Evolutionary conservation across 768 basidiomycete genomes (phyloP).

Genomic region (Rubroboletus pulcherrimus): DNA sequence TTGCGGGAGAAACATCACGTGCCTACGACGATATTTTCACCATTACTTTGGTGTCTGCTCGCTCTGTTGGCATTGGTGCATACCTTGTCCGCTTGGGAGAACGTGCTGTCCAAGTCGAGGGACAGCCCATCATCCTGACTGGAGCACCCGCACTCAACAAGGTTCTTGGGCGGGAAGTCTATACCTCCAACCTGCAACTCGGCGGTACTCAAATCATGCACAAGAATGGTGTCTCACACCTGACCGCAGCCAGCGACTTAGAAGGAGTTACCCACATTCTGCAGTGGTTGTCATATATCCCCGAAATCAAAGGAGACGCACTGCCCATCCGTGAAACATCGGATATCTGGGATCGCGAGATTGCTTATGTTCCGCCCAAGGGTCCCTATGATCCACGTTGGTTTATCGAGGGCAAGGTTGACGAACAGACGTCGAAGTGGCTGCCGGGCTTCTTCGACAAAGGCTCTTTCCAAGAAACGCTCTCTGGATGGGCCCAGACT

Average conservation of each 20-base stretch:
- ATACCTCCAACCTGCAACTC: constrained; percentile 96
- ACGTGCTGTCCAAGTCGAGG: constrained; percentile 97
- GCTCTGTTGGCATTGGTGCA: constrained; percentile 98
- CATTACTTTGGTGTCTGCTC: constrained; percentile 96
- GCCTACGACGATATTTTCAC: constrained; percentile 99
- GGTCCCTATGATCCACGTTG: constrained; percentile 95
- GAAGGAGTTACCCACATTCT: constrained; percentile 94
- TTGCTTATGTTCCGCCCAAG: constrained; percentile 87
- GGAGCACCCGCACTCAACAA: constrained; percentile 97
- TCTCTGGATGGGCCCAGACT: constrained; percentile 99
- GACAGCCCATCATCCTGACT: constrained; percentile 98
- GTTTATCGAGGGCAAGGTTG: constrained; percentile 94
- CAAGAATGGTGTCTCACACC: constrained; percentile 98
- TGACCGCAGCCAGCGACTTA: constrained; percentile 91
- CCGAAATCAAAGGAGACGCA: constrained; percentile 72
- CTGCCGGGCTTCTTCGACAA: constrained; percentile 94
- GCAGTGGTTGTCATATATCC: constrained; percentile 93
- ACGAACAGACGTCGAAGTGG: constrained; percentile 76
- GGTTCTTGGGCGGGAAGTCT: constrained; percentile 97
- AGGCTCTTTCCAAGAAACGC: constrained; percentile 96
- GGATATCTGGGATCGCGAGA: constrained; percentile 90
- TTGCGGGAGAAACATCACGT: constrained; percentile 96
- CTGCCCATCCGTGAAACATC: constrained; percentile 72
- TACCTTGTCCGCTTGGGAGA: constrained; percentile 98
- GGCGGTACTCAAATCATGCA: constrained; percentile 99